These are phyloP conservation scores for Thermomyces lanuginosus DNA, from an alignment of 2,329 filamentous ascomycete genomes.

Conservation along the genomic window DNA sequence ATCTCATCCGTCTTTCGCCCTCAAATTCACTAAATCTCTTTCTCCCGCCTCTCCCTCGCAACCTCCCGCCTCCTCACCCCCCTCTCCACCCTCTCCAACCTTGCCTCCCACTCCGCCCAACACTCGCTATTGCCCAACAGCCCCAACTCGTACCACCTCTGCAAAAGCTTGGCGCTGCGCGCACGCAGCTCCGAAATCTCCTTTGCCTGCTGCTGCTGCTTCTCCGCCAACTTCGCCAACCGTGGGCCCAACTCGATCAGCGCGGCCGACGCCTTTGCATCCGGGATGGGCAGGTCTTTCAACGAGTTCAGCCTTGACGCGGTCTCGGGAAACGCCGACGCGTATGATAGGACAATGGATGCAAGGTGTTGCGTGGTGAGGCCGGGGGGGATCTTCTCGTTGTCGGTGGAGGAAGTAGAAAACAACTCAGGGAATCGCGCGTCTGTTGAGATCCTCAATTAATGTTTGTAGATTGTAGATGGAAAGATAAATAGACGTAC, in stretches of 20 bases:
- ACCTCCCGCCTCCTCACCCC: conserved; percentile 48
- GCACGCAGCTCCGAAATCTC: conserved; percentile 27
- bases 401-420: conserved; percentile 12
- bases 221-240: conserved; percentile 19
- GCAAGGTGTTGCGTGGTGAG: conserved; percentile 22
- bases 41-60: conserved; percentile 37
- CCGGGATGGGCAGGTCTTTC: conserved; percentile 31
- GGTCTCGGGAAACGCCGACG: conserved; percentile 31
- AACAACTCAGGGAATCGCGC: conserved; percentile 28
- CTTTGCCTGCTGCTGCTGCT: conserved; percentile 24
- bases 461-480: conserved; percentile 3
- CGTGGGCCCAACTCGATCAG: conserved; percentile 29
- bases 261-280: conserved; percentile 24
- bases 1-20: too few species aligned
- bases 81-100: conserved; percentile 50
- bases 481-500: conserved; percentile 13
- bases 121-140: conserved; percentile 51
- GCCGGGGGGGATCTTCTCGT: conserved; percentile 17
- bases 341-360: conserved; percentile 30
- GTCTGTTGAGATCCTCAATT: conserved; percentile 14
- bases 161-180: conserved; percentile 35
- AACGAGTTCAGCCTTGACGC: conserved; percentile 33
- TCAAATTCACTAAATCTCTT: conserved; percentile 16
- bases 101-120: conserved; percentile 55
- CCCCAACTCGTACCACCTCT: conserved; percentile 58